Evolutionary conservation across 495 filamentous ascomycete species (phyloP), one percentile per base, ranked within the genome.

Genomic region (Hypoxylon subgilvum): DNA sequence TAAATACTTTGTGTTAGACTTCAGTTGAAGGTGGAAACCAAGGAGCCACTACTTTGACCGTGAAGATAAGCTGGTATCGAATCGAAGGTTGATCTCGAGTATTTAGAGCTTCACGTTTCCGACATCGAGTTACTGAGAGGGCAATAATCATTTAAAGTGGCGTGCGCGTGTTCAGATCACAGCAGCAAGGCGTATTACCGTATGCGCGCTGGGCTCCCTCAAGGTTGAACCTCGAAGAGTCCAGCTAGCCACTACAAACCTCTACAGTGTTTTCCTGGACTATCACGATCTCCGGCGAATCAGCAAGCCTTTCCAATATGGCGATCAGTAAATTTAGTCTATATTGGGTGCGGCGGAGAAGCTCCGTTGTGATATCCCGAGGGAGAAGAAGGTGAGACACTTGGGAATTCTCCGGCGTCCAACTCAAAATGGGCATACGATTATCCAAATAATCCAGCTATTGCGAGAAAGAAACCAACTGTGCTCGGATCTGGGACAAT

Each of bases 321-420:
- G 31, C n/a, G 23, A 14, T 44, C 40, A 17, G n/a, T 10, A 10
- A 2, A 12, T 46, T 46, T 32, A 3, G 22, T 17, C 3, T 2
- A 13, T 44, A 6, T 6, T 30, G 22, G 13, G 9, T 1, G n/a
- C 9, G 9, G 12, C 12, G 25, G 13, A 21, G 25, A 32, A 17
- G 25, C 42, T 46, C 42, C 42, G 42, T 46, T 46, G 42, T 25
- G 27, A 31, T 46, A 16, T 7, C 25, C 42, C 42, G 42, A 44
- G 41, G 25, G 42, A 28, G 17, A 32, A 32, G 2, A 32, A 32
- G 2, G 27, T 31, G 5, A 46, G 14, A 30, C 14, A 32, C 4
- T 32, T 6, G 13, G 23, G 23, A 27, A 27, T 27, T n/a, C 27
- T 19, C 42, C 25, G 41, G 13, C 13, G 12, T 44, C 12, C 12